These are phyloP conservation scores for Achaetomiella virescens DNA, from an alignment of 495 filamentous ascomycete genomes.

Conservation along the genomic window DNA sequence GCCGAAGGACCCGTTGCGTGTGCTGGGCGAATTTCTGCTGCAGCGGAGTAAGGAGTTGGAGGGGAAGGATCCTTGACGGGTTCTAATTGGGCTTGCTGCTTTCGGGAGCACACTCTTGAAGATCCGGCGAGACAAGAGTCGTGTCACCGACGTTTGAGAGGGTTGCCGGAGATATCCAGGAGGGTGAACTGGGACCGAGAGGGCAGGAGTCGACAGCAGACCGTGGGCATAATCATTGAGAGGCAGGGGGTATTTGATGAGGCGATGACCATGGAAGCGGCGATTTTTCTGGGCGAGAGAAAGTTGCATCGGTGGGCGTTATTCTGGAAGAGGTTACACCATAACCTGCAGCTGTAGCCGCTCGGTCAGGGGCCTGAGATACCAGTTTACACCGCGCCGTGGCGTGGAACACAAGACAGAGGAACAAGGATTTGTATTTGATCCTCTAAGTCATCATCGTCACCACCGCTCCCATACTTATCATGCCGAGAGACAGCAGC, in stretches of 20 bases:
- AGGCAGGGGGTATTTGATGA: too few relatives aligned
- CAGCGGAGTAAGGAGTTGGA: conserved; percentile 75
- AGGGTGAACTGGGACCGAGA: too few relatives aligned
- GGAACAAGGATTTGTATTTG: conserved; percentile 9
- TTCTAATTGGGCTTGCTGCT: too few relatives aligned
- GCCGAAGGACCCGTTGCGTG: conserved; percentile 78
- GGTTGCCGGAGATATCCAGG: too few relatives aligned
- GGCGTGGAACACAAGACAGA: not conserved
- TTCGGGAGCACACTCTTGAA: too few relatives aligned
- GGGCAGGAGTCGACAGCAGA: too few relatives aligned
- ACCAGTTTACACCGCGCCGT: not conserved
- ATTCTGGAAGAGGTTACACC: not conserved
- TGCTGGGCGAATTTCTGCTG: conserved; percentile 79
- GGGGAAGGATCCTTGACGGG: conserved; percentile 8
- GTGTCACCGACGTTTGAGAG: too few relatives aligned
- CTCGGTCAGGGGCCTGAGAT: not conserved
- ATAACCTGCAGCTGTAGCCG: not conserved
- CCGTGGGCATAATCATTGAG: too few relatives aligned
- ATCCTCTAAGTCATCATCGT: conserved; percentile 2
- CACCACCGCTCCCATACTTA: conserved; percentile 9
- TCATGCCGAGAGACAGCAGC: conserved; percentile 4
- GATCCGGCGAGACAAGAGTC: too few relatives aligned
- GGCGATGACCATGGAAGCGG: too few relatives aligned
- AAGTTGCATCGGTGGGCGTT: not conserved
- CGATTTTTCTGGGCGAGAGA: too few relatives aligned